Base-by-base conservation (phyloP, 2,329 filamentous ascomycete species). In the Pseudogymnoascus sp. region DNA sequence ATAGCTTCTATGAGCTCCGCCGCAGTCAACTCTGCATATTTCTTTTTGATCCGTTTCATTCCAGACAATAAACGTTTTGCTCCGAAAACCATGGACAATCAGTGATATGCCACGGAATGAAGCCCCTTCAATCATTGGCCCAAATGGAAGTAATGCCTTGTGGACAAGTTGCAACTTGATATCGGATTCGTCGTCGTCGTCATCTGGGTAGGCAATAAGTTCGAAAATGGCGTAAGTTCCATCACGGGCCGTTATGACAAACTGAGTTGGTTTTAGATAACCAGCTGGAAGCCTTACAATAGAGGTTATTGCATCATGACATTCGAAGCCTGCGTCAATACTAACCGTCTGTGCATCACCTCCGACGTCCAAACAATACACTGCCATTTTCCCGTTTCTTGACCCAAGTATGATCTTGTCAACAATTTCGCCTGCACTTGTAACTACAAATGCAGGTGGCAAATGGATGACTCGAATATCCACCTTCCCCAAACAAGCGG, bases 1-100 rank as follows among this genome's bases (percentile, higher is more conserved):
- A 79, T 90, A 96, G 30, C 81, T 85, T 59, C 92, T 82, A 69
- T 96, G 90, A 0, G 85, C 85, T 33, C 92, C 92, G 60, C 92
- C 92, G 69, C 92, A 96, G 56, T 91, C 85, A 28, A 95, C 78
- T 0, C 77, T 79, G 59, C 86, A 81, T 13, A 92, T 72, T 67
- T 92, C 87, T 60, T 83, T 80, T 61, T 89, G 84, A 1, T 76
- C 76, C 0, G 82, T 84, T 69, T 89, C 84, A 70, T 96, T 89
- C 82, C 89, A 94, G 8, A 92, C 80, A 10, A 95, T 77, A 68
- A 97, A 95, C 52, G 83, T 77, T 63, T 84, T 90, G 69, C 88
- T 84, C 60, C 82, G 84, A 73, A 96, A 97, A 2, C 92, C 92
- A 70, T 86, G 89, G 10, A 95, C 75, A 26, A 91, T 75, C 0